phyloP scores from a whole-genome alignment of 2,329 filamentous ascomycete genomes.

The Phoma sp. region DNA sequence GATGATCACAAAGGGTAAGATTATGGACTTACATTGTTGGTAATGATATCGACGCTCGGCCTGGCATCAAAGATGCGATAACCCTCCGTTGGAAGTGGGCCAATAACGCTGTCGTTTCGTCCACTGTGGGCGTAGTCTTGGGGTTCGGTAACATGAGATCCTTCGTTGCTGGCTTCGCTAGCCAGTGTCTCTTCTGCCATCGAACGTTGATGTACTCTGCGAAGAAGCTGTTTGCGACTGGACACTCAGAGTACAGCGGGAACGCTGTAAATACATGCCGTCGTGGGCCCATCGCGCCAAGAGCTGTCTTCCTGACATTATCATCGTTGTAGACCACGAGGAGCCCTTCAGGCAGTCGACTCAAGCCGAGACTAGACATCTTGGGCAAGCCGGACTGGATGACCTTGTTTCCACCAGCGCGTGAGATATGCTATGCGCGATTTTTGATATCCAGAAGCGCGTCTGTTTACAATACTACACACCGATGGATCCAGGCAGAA shows the following conservation, averaged over 20 bases:
- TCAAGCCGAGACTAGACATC: constrained; percentile 4
- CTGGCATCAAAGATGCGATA: constrained; percentile 7
- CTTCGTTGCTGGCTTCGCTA: background rate
- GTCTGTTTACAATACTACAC: background rate
- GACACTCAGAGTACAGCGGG: background rate
- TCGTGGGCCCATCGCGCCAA: background rate
- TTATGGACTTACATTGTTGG: background rate
- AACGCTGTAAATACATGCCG: background rate
- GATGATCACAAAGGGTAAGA: too few species aligned
- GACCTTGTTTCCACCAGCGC: background rate
- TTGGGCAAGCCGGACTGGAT: constrained; percentile 1
- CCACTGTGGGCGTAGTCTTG: background rate
- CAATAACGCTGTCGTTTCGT: background rate
- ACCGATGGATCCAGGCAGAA: background rate
- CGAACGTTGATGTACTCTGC: background rate
- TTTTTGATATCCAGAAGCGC: constrained; percentile 1
- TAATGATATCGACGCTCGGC: background rate
- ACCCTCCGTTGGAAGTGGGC: constrained; percentile 3
- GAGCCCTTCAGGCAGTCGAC: background rate
- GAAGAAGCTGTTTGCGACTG: background rate
- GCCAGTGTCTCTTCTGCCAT: background rate
- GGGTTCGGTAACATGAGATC: background rate
- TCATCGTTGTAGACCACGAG: background rate
- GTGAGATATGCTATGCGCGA: constrained; percentile 5
- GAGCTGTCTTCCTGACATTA: background rate